Percentiles rank a stretch among this genome's conserved stretches.
Evolutionary conservation across 1,284 basidiomycete species (phyloP).

Genomic region (Rhizopogon parksii): DNA sequence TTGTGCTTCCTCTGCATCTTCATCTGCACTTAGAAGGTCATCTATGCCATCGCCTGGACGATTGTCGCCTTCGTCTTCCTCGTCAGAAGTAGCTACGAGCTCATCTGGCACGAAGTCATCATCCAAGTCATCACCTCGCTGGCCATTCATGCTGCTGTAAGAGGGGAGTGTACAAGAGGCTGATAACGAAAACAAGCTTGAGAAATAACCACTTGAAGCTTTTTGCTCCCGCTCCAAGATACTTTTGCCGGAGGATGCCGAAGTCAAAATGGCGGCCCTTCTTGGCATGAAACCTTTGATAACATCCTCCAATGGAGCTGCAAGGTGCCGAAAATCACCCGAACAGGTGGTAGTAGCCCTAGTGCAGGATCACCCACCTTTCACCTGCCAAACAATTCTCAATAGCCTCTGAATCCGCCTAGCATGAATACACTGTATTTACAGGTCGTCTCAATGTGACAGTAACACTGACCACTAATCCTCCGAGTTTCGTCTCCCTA

Average conservation of each 20-base stretch:
- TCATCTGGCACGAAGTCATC: conserved; percentile 76
- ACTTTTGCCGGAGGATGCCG: background rate
- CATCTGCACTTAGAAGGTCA: conserved; percentile 39
- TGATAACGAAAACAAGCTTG: background rate
- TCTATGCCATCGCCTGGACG: conserved; percentile 35
- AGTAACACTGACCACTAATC: no score
- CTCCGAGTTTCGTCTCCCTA: no score
- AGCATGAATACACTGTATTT: no score
- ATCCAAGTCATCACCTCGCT: conserved; percentile 68
- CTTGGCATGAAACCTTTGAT: no score
- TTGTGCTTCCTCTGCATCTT: conserved; percentile 32
- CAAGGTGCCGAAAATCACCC: no score
- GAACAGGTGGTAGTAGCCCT: no score
- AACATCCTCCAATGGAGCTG: no score
- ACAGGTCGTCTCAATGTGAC: no score
- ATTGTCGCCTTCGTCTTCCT: conserved; percentile 43
- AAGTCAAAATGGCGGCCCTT: background rate
- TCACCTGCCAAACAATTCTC: no score
- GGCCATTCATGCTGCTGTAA: conserved; percentile 24
- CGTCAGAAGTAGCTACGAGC: conserved; percentile 52
- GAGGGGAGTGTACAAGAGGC: background rate
- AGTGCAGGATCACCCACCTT: no score
- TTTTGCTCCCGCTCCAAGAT: background rate
- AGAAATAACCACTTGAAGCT: background rate
- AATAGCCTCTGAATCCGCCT: no score